phyloP scores from a whole-genome alignment of 2,329 filamentous ascomycete genomes.

The Periglandula ipomoeae region DNA sequence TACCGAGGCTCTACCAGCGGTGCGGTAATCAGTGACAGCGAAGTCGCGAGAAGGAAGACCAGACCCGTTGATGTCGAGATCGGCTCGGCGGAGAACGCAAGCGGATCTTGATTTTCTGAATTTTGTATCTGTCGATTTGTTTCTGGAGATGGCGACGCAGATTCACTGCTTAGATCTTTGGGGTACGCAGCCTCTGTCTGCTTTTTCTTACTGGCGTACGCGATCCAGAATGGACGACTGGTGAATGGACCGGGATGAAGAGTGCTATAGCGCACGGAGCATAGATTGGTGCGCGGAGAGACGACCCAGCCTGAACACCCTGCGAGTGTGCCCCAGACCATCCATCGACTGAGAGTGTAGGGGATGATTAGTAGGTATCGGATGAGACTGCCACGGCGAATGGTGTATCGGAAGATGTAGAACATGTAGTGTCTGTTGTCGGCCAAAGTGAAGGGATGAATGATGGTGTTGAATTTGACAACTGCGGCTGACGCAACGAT shows the following conservation, averaged over 20 bases:
- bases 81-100: constrained; percentile 19
- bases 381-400: constrained; percentile 54
- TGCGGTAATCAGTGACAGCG: constrained; percentile 74
- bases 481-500: constrained; percentile 31
- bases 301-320: constrained; percentile 23
- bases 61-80: constrained; percentile 42
- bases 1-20: constrained; percentile 93
- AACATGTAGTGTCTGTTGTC: constrained; percentile 98
- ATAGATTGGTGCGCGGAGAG: constrained; percentile 2
- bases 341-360: constrained; percentile 64
- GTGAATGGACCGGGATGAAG: constrained; percentile 13
- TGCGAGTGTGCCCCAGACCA: constrained; percentile 55
- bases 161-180: constrained; percentile 1
- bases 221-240: constrained; percentile 20
- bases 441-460: constrained; percentile 91
- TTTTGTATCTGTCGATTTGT: constrained; percentile 8
- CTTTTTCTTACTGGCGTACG: neutral
- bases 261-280: neutral
- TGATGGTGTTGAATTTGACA: constrained; percentile 78
- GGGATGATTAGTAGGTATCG: constrained; percentile 59
- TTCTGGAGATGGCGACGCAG: neutral
- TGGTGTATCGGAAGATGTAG: constrained; percentile 81
- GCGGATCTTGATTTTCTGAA: constrained; percentile 16
- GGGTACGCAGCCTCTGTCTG: constrained; percentile 11
- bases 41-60: constrained; percentile 57